phyloP scores from a whole-genome alignment of 78 protist species.

The Emiliania huxleyi region DNA sequence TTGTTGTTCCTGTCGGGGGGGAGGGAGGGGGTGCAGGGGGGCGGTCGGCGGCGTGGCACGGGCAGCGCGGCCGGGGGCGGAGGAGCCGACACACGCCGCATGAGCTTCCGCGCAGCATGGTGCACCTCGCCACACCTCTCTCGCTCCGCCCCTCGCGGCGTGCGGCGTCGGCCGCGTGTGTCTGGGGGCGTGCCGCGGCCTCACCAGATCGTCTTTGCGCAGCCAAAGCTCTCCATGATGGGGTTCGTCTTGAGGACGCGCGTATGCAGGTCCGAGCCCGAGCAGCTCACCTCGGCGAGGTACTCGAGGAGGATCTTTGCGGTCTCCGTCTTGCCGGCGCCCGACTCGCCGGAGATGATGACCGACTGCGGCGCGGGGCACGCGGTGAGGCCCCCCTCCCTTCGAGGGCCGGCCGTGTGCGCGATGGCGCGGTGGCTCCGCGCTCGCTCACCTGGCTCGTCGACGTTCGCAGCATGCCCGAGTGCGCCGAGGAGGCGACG shows the following conservation, averaged over 20 bases:
- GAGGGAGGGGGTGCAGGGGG: too few relatives aligned
- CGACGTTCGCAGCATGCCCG: background rate
- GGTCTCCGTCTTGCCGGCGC: constrained; percentile 9
- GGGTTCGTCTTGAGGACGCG: constrained; percentile 70
- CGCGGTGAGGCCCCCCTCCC: too few relatives aligned
- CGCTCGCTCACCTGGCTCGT: background rate
- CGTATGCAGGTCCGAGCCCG: background rate
- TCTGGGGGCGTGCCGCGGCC: too few relatives aligned
- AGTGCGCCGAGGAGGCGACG: background rate
- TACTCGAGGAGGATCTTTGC: constrained; percentile 1
- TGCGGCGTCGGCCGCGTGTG: too few relatives aligned
- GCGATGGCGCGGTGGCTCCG: too few relatives aligned
- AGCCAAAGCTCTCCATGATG: constrained; percentile 77
- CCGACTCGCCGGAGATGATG: constrained; percentile 5
- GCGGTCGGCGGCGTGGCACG: too few relatives aligned
- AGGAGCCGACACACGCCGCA: too few relatives aligned
- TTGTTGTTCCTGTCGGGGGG: constrained; percentile 76
- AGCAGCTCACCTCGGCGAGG: background rate
- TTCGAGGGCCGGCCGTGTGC: too few relatives aligned
- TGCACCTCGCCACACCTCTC: too few relatives aligned
- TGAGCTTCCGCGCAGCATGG: too few relatives aligned
- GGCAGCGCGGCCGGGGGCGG: too few relatives aligned
- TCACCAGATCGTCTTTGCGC: constrained; percentile 79
- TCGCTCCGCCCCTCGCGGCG: too few relatives aligned
- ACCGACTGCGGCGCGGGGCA: constrained; percentile 5